Conservation (phyloP, 225 moss, liverwort and hornwort genomes). For the Asterella californica region DNA sequence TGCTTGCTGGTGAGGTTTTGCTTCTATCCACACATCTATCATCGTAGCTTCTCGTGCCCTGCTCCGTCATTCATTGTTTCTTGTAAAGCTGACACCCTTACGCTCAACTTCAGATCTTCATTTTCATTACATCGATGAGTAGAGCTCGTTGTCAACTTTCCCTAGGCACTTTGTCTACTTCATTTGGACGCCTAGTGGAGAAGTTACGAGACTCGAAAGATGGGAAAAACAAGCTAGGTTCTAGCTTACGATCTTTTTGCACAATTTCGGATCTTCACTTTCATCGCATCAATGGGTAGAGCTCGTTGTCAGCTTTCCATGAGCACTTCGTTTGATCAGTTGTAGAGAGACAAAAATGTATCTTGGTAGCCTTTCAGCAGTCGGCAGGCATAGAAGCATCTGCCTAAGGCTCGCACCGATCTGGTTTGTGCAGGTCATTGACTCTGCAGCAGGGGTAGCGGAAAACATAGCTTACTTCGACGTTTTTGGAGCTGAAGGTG, state of each 20-base stretch:
- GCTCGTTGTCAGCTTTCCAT: no score
- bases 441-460: conserved; percentile 42
- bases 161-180: no score
- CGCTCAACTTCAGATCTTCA: no score
- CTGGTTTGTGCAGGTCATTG: conserved; percentile 41
- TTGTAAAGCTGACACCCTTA: neutral
- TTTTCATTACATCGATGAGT: no score
- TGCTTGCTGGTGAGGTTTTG: neutral
- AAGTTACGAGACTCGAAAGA: no score
- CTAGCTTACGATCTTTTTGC: no score
- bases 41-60: neutral
- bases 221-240: no score
- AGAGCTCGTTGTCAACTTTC: no score
- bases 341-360: neutral
- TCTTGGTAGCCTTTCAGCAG: neutral
- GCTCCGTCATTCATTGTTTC: neutral
- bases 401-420: neutral
- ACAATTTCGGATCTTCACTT: no score
- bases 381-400: neutral
- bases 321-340: no score
- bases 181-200: no score
- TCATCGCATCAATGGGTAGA: no score
- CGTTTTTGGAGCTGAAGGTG: conserved; percentile 51
- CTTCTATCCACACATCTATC: neutral
- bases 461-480: conserved; percentile 66